Conservation (phyloP, 176 grass and related monocot species). For the Bromus sterilis region DNA sequence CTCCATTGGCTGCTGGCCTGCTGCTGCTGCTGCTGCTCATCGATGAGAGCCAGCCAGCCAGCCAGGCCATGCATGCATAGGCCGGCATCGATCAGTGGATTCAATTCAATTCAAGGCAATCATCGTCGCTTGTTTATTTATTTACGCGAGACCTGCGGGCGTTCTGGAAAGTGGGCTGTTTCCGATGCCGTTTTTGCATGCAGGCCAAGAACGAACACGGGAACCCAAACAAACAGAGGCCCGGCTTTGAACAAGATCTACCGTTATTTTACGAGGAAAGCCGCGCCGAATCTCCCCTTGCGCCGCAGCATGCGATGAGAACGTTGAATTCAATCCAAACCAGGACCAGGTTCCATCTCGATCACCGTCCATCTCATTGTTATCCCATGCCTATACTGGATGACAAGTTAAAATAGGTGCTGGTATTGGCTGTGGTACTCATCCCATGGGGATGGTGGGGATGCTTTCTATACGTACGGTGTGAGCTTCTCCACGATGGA, state of each 20-base stretch:
- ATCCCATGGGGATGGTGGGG: too few species aligned
- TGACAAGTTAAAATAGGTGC: too few species aligned
- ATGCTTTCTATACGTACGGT: too few species aligned
- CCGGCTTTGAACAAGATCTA: constrained; percentile 6
- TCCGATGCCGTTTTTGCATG: constrained; percentile 18
- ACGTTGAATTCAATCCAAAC: background rate
- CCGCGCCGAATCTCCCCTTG: background rate
- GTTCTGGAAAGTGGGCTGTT: constrained; percentile 31
- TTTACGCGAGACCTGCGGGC: background rate
- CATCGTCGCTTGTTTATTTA: background rate
- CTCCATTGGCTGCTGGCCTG: background rate
- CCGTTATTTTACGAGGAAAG: constrained; percentile 45
- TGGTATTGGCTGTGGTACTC: too few species aligned
- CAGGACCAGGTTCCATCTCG: too few species aligned
- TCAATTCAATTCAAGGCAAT: background rate
- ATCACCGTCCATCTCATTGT: too few species aligned
- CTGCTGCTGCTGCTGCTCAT: background rate
- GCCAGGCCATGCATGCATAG: background rate
- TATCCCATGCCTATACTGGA: too few species aligned
- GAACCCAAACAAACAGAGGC: background rate
- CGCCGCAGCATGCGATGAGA: background rate
- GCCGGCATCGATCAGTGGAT: background rate
- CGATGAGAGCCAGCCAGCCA: background rate
- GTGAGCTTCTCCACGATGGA: too few species aligned
- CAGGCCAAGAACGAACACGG: background rate